A percentile compares a stretch with the other conserved stretches of the same genome.
These are phyloP conservation scores for Xylariales sp. DNA, from an alignment of 2,329 filamentous ascomycete genomes.

Conservation along the genomic window DNA sequence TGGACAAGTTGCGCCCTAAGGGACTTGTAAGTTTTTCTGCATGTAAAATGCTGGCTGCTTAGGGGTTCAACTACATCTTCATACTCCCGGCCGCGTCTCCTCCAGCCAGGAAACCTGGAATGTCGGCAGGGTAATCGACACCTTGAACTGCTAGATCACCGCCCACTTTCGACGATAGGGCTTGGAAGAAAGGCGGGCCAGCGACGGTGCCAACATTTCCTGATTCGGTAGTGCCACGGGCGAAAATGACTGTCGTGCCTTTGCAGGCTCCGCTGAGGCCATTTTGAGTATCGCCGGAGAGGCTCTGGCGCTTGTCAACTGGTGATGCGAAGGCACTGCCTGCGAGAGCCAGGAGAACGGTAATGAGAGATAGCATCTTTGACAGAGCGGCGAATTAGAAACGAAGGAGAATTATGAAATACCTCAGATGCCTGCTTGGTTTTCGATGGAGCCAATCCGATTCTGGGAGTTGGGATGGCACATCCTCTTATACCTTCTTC, in stretches of 20 bases:
- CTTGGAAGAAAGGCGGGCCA: conserved; percentile 46
- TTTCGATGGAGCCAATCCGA: too few species aligned
- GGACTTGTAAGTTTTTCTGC: too few species aligned
- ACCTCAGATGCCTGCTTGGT: too few species aligned
- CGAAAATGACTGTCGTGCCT: conserved; percentile 48
- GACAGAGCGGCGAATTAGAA: not conserved
- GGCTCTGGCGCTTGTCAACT: conserved; percentile 8
- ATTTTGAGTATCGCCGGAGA: conserved; percentile 6
- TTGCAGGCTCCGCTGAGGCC: conserved; percentile 28
- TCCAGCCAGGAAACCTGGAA: conserved; percentile 39
- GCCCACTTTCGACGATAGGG: conserved; percentile 36
- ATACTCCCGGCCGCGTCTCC: conserved; percentile 39
- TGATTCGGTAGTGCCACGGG: conserved; percentile 48
- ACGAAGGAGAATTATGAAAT: too few species aligned
- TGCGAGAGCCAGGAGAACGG: conserved; percentile 3
- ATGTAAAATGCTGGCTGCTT: too few species aligned
- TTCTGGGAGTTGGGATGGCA: too few species aligned
- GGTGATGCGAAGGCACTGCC: conserved; percentile 3
- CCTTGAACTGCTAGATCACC: conserved; percentile 47
- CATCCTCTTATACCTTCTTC: too few species aligned
- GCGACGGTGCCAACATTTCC: conserved; percentile 47
- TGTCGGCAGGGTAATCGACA: conserved; percentile 44
- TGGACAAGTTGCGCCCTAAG: conserved; percentile 11
- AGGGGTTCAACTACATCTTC: conserved; percentile 35
- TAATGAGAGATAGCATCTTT: conserved; percentile 2